Conservation (phyloP, 2,329 filamentous ascomycete species). For the Harringtonia aguacate region DNA sequence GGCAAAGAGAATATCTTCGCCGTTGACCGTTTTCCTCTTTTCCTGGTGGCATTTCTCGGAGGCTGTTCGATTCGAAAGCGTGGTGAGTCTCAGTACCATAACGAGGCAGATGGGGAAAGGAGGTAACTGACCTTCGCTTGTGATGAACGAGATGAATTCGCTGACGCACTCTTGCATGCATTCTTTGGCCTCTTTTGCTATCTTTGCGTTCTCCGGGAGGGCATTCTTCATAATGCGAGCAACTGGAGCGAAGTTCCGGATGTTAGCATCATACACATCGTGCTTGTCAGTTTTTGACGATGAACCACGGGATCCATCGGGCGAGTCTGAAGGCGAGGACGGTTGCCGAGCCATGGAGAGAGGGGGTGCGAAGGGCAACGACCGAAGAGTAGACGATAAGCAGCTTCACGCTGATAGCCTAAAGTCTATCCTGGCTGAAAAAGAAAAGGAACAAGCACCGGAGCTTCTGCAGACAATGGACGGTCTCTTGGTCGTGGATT, state of each 20-base stretch:
- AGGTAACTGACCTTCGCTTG: conserved; percentile 76
- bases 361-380: not conserved
- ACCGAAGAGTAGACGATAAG: not conserved
- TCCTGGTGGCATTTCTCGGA: conserved; percentile 99
- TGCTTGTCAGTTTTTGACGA: conserved; percentile 34
- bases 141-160: conserved; percentile 99
- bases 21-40: conserved; percentile 98
- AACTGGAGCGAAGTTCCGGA: conserved; percentile 89
- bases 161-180: conserved; percentile 99
- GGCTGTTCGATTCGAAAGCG: conserved; percentile 42
- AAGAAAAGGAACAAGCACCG: too few species aligned
- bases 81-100: not conserved
- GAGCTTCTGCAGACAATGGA: too few species aligned
- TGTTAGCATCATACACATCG: conserved; percentile 74
- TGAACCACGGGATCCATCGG: conserved; percentile 32
- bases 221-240: conserved; percentile 99
- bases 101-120: not conserved
- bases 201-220: conserved; percentile 95
- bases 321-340: conserved; percentile 36
- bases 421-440: not conserved
- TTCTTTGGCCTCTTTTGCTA: conserved; percentile 97
- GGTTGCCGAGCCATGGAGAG: conserved; percentile 45
- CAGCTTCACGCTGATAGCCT: not conserved
- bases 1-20: conserved; percentile 95
- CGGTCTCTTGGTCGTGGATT: too few species aligned